Evolutionary conservation across 2,329 filamentous ascomycete genomes (phyloP), one percentile per base, ranked within the genome.

Genomic region (Aureobasidium sp.): DNA sequence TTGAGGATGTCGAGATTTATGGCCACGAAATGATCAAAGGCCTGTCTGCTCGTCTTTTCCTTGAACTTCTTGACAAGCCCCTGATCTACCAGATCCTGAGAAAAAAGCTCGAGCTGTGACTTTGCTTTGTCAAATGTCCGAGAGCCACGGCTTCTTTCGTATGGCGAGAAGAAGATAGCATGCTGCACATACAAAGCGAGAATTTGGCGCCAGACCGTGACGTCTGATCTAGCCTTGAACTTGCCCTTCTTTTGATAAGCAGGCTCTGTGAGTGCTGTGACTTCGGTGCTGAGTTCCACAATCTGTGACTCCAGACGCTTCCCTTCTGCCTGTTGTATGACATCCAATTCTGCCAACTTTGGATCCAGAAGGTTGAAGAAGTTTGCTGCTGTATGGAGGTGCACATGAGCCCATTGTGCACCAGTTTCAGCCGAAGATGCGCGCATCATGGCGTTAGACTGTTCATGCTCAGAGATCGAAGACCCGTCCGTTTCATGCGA

Each of bases 141-240:
- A 2, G 83, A 80, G 15, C 89, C 88, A 62, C 87, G 85, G 66
- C 90, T 86, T 36, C 76, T 75, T 72, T 95, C 90, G 34, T 84
- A 83, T 0, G 87, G 88, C 1, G 89, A 90, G 72, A 94, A 94
- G 76, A 96, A 96, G 34, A 95, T 81, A 61, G 87, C 84, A 8
- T 87, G 87, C 62, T 94, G 87, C 13, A 92, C 76, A 69, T 96
- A 96, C 0, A 93, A 76, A 64, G 91, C 86, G 68, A 96, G 93
- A 65, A 96, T 86, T 66, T 87, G 82, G 53, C 91, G 84, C 91
- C 91, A 96, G 41, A 82, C 82, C 59, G 86, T 84, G 27, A 95
- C 76, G 70, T 94, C 88, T 48, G 81, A 76, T 58, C 76, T 80
- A 48, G 79, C 86, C 64, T 62, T 62, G 27, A 41, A 58, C 39